Evolutionary conservation across 2,329 filamentous ascomycete genomes (phyloP), one percentile per base, ranked within the genome.

Genomic region (Ilyonectria destructans): DNA sequence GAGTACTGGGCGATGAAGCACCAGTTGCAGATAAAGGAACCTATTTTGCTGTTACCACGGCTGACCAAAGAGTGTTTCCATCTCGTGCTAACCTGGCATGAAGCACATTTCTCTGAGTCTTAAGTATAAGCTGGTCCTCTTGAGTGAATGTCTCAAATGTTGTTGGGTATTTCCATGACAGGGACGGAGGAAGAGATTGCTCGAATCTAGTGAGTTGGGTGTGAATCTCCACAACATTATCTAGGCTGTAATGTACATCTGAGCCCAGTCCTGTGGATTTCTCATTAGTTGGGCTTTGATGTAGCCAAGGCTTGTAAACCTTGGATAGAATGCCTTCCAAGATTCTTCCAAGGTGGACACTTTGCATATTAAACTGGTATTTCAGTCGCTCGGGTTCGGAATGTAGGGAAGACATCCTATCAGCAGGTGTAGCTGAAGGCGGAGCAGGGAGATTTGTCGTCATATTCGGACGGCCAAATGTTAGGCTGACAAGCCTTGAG

Each of bases 401-500:
- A 10, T 51, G 13, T 71, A 69, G 23, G 21, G 21, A 23, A 23
- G 21, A 23, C 21, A 23, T 23, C 21, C 21, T 23, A 23, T 23
- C 21, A 23, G 21, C 21, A 23, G 2, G 21, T 23, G 21, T 23
- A 23, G 21, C 21, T 23, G 21, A 23, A 23, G 21, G 21, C 21
- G 21, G 21, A 23, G 21, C 21, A 23, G 21, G 21, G 21, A 75
- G 48, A 46, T 73, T 69, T n/a, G 70, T 65, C 1, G 68, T 71
- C 69, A 75, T 75, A 9, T 62, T 75, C 15, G 75, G 74, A 6
- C 73, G 70, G 9, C 75, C 75, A 55, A 74, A 76, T 2, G 71
- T 77, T 74, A 75, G 76, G 61, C 74, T 74, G 23, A 77, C 75
- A 35, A 75, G 69, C 69, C 75, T 77, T 19, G 17, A 33, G 2